Evolutionary conservation across 1,139 yeast species (phyloP).

Genomic region (Oligophagozyma castellii): DNA sequence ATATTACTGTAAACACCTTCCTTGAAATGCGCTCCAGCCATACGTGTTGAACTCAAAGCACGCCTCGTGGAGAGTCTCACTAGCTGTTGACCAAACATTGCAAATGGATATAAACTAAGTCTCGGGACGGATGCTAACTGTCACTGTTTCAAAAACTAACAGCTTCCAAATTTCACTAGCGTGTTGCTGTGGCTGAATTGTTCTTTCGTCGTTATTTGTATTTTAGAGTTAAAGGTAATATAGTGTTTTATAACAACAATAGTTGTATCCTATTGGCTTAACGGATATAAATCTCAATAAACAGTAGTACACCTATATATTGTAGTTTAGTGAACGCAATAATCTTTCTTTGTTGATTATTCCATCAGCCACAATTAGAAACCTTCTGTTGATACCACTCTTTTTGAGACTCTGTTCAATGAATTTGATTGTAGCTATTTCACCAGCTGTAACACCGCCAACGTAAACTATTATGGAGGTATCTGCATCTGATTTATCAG

Average conservation of each 20-base stretch:
- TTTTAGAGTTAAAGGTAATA: too few relatives aligned
- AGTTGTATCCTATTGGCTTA: too few relatives aligned
- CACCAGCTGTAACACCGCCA: slow-evolving; percentile 25
- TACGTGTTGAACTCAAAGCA: slow-evolving; percentile 21
- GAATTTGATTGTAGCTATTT: slow-evolving; percentile 19
- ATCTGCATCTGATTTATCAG: slow-evolving; percentile 6
- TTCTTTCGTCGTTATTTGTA: too few relatives aligned
- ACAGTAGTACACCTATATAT: too few relatives aligned
- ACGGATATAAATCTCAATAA: too few relatives aligned
- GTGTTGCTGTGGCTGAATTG: too few relatives aligned
- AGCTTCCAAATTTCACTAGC: too few relatives aligned
- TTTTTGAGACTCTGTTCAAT: slow-evolving; percentile 13
- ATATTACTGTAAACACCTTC: slow-evolving; percentile 84
- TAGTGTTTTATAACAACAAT: too few relatives aligned
- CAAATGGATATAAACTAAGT: too few relatives aligned
- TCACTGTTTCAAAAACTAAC: too few relatives aligned
- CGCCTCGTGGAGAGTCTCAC: slow-evolving; percentile 23
- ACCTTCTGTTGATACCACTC: slow-evolving; percentile 17
- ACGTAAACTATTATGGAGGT: slow-evolving; percentile 17
- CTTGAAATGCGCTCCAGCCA: slow-evolving; percentile 36
- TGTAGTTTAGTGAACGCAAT: too few relatives aligned
- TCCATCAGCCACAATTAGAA: slow-evolving; percentile 20
- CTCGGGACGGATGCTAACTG: too few relatives aligned
- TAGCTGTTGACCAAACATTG: slow-evolving; percentile 24
- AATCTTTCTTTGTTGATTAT: slow-evolving; percentile 3